A percentile compares a stretch with the other conserved stretches of the same genome.
Conservation (phyloP, 257 asterid genomes). For the Primulina huaijiensis region DNA sequence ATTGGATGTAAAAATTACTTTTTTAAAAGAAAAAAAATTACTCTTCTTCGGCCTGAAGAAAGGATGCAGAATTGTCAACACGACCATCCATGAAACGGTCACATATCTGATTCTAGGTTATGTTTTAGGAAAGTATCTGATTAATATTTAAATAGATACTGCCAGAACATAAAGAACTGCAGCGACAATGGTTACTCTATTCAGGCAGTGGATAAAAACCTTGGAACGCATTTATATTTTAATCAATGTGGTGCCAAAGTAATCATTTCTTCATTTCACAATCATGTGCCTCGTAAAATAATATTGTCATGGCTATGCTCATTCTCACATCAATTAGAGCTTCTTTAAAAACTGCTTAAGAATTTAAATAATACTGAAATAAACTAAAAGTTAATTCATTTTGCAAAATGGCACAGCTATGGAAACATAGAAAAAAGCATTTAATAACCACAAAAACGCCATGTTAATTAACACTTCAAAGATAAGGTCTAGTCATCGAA, state of each 20-base stretch:
- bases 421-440: conserved; percentile 15
- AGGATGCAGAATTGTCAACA: not conserved
- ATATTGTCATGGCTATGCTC: not conserved
- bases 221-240: not conserved
- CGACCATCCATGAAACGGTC: not conserved
- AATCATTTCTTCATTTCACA: not conserved
- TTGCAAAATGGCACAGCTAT: conserved; percentile 8
- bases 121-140: not conserved
- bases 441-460: conserved; percentile 13
- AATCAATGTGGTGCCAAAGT: not conserved
- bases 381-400: not conserved
- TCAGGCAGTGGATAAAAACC: not conserved
- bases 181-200: not conserved
- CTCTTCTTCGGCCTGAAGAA: not conserved
- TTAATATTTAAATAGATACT: not conserved
- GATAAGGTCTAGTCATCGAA: conserved; percentile 19
- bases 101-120: not conserved
- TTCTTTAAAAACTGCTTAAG: not conserved
- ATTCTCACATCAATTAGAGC: not conserved
- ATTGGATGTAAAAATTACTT: conserved; percentile 3
- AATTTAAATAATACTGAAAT: no score
- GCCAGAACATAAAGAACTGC: not conserved
- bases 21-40: no score
- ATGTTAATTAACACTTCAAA: not conserved
- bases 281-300: not conserved